Conservation (phyloP, 2,329 filamentous ascomycete species). For the Celoporthe dispersa region DNA sequence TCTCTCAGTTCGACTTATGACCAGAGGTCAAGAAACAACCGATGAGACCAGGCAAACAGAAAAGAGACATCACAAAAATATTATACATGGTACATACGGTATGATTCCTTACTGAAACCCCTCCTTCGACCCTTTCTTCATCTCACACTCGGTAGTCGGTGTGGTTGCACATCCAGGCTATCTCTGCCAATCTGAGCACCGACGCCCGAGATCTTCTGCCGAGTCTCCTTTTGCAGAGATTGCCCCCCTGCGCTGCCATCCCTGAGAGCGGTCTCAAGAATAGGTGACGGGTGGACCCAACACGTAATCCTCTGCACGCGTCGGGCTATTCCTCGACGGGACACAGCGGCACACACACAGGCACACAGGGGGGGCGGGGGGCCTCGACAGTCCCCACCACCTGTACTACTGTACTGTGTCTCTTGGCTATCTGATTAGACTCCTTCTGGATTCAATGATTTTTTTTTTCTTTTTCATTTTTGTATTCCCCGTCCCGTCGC, state of each 20-base stretch:
- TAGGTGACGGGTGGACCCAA: conserved; percentile 5
- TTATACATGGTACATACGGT: background rate
- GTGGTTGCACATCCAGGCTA: background rate
- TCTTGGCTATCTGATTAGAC: background rate
- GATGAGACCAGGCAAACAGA: background rate
- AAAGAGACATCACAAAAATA: background rate
- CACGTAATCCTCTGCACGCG: conserved; percentile 4
- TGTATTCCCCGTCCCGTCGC: background rate
- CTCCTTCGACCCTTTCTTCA: background rate
- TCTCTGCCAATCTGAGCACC: background rate
- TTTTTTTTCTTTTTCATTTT: too few species aligned
- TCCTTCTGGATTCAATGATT: background rate
- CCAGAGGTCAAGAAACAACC: background rate
- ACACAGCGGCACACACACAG: background rate
- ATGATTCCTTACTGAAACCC: background rate
- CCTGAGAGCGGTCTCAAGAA: background rate
- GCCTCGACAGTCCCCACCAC: background rate
- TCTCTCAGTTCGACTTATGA: too few species aligned
- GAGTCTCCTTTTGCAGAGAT: background rate
- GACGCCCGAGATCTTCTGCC: conserved; percentile 2
- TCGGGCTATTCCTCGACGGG: background rate
- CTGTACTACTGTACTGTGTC: background rate
- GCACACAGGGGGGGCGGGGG: background rate
- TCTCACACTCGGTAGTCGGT: background rate
- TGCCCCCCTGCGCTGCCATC: background rate